Percentiles rank a stretch among this genome's conserved stretches.
phyloP scores from a whole-genome alignment of 2,329 filamentous ascomycete species.

The Alternaria sp. region DNA sequence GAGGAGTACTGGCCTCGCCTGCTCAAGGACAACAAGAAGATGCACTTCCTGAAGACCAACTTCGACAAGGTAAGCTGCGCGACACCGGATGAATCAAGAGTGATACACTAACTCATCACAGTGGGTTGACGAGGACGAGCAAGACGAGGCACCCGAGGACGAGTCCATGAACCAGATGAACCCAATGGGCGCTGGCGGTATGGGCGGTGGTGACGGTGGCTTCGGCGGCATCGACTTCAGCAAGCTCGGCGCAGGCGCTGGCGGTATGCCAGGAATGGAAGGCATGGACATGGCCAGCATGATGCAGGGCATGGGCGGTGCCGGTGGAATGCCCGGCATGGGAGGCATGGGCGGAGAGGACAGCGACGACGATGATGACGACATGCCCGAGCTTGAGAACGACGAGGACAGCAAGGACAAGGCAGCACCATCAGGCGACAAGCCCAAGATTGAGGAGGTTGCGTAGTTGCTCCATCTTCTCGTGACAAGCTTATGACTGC shows the following conservation, averaged over 20 bases:
- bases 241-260: conserved; percentile 71
- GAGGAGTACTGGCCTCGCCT: conserved; percentile 96
- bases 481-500: conserved; percentile 23
- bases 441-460: conserved; percentile 60
- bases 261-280: conserved; percentile 52
- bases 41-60: conserved; percentile 97
- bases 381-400: conserved; percentile 78
- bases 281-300: conserved; percentile 44
- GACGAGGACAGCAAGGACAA: conserved; percentile 41
- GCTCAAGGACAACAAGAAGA: conserved; percentile 87
- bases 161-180: conserved; percentile 62
- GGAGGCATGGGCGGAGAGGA: conserved; percentile 42
- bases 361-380: conserved; percentile 66
- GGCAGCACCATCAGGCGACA: conserved; percentile 33
- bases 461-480: conserved; percentile 30
- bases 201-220: conserved; percentile 66
- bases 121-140: conserved; percentile 99
- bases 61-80: conserved; percentile 83
- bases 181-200: conserved; percentile 60
- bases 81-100: not conserved
- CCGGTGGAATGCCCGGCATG: conserved; percentile 32
- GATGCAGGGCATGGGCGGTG: conserved; percentile 47
- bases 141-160: conserved; percentile 88
- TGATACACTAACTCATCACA: conserved; percentile 48
- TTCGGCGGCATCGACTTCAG: conserved; percentile 94